These are phyloP conservation scores for Arabidopsis hybrid DNA, from an alignment of 441 rosid species.

Conservation along the genomic window DNA sequence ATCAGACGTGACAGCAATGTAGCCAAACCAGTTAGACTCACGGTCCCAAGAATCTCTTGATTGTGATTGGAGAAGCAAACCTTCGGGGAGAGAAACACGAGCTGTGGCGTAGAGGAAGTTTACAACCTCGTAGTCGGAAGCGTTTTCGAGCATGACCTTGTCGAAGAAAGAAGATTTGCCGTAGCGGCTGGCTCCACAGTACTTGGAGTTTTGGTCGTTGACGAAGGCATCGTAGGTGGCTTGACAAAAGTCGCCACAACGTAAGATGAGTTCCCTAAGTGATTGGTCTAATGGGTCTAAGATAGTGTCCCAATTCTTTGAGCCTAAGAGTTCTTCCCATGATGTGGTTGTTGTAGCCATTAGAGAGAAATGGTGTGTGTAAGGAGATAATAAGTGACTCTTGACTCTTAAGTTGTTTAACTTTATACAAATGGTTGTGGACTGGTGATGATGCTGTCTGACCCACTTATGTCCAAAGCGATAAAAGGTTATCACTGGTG, in stretches of 20 bases:
- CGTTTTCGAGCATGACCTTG: constrained; percentile 70
- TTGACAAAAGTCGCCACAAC: constrained; percentile 90
- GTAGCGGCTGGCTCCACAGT: constrained; percentile 85
- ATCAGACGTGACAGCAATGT: constrained; percentile 74
- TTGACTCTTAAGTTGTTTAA: neutral
- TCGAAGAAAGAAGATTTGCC: constrained; percentile 65
- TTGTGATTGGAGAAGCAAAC: constrained; percentile 66
- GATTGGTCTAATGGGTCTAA: constrained; percentile 74
- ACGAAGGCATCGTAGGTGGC: constrained; percentile 91
- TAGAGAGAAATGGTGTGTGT: constrained; percentile 26
- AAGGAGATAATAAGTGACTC: constrained; percentile 4
- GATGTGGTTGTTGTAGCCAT: constrained; percentile 44
- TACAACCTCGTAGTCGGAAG: constrained; percentile 53
- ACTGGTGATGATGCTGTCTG: constrained; percentile 32
- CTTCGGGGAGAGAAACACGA: constrained; percentile 59
- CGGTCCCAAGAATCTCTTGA: constrained; percentile 89
- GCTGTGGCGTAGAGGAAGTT: constrained; percentile 83
- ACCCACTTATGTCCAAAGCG: constrained; percentile 22
- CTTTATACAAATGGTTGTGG: constrained; percentile 29
- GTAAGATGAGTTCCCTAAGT: constrained; percentile 73
- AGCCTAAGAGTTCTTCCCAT: constrained; percentile 74
- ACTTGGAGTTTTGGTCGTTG: constrained; percentile 82
- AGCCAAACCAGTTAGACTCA: constrained; percentile 95
- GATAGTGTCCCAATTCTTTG: constrained; percentile 70
- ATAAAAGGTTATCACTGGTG: neutral